A percentile compares a stretch with the other conserved stretches of the same genome.
Evolutionary conservation across 2,329 filamentous ascomycete genomes (phyloP).

Genomic region (Ophiostoma australiae): DNA sequence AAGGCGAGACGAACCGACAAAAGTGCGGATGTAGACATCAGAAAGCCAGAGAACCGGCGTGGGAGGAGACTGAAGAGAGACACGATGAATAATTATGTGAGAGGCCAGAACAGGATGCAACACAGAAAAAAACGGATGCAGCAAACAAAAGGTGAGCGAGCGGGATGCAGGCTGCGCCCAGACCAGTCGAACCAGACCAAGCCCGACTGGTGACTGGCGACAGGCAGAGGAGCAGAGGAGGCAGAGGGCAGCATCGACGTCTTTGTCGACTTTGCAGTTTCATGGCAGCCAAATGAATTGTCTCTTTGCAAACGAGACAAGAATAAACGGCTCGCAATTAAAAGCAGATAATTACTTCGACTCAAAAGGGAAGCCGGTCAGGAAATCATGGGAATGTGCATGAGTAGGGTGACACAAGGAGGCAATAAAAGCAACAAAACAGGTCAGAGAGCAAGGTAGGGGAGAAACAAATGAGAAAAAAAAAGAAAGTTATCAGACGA

Average conservation of each 20-base stretch:
- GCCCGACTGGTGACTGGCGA: neutral
- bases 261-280: neutral
- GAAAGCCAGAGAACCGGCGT: neutral
- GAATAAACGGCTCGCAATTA: neutral
- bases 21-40: neutral
- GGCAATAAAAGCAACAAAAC: neutral
- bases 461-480: neutral
- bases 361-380: neutral
- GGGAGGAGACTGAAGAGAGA: neutral
- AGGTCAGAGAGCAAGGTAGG: neutral
- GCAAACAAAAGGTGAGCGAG: conserved; percentile 8
- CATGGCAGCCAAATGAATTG: neutral
- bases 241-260: neutral
- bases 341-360: neutral
- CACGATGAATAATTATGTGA: neutral
- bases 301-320: too few relatives aligned
- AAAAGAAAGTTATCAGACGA: neutral
- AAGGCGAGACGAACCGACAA: neutral
- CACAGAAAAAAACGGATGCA: conserved; percentile 5
- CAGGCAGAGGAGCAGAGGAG: too few relatives aligned
- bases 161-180: neutral
- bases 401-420: neutral
- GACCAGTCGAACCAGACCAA: neutral
- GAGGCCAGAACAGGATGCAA: neutral
- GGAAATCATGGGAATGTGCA: too few relatives aligned